Evolutionary conservation across 2,329 filamentous ascomycete species (phyloP).

Genomic region (Arthrobotrys sinensis): DNA sequence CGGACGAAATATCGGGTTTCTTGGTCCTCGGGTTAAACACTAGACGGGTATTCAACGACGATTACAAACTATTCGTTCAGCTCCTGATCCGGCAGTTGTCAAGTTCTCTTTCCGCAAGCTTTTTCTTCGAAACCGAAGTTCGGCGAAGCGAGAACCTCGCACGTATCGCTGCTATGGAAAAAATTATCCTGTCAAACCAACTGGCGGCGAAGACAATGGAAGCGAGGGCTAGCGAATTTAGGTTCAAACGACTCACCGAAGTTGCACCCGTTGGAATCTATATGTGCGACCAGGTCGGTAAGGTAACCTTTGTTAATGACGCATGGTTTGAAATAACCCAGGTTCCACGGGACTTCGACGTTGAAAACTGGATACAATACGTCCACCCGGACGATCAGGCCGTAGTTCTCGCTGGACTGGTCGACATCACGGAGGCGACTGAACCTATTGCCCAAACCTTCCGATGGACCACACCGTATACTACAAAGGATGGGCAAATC

Average conservation of each 20-base stretch:
- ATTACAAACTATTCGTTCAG: conserved; percentile 82
- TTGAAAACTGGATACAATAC: conserved; percentile 46
- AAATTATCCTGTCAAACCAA: conserved; percentile 82
- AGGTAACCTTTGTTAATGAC: conserved; percentile 85
- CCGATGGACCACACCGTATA: conserved; percentile 45
- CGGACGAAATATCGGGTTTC: conserved; percentile 74
- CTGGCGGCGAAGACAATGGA: conserved; percentile 76
- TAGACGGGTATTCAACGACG: conserved; percentile 82
- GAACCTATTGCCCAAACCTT: conserved; percentile 24
- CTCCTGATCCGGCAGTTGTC: conserved; percentile 73
- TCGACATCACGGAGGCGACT: conserved; percentile 20
- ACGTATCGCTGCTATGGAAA: conserved; percentile 80
- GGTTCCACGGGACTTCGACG: conserved; percentile 39
- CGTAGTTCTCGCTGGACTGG: not conserved
- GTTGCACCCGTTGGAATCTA: conserved; percentile 86
- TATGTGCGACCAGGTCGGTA: conserved; percentile 80
- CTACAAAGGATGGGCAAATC: conserved; percentile 62
- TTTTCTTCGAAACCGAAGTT: conserved; percentile 85
- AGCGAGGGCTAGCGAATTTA: conserved; percentile 75
- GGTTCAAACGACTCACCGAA: conserved; percentile 87
- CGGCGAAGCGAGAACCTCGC: conserved; percentile 81
- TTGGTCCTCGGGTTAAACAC: conserved; percentile 85
- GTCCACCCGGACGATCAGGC: conserved; percentile 32
- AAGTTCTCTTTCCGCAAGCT: conserved; percentile 80
- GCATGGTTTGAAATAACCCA: conserved; percentile 73